Percentiles rank a stretch among this genome's conserved stretches.
Conservation (phyloP, 805 yeast species). For the Kazachstania kunashirensis region DNA sequence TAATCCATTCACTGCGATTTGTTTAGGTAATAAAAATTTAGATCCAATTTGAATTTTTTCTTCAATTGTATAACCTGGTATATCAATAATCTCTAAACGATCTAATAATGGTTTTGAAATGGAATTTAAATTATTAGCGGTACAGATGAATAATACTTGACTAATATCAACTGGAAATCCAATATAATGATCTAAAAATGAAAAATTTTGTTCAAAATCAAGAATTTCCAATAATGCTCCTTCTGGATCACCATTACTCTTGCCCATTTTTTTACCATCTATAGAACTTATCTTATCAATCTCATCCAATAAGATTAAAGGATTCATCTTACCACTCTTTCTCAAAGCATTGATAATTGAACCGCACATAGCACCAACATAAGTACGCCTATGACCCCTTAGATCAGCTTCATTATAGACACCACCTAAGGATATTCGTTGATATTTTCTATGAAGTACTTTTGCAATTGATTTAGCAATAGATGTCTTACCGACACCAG, state of each 20-base stretch:
- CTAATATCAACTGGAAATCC: slow-evolving; percentile 92
- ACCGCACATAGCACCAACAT: slow-evolving; percentile 96
- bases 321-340: slow-evolving; percentile 83
- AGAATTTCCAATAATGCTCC: slow-evolving; percentile 88
- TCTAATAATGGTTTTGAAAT: slow-evolving; percentile 91
- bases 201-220: slow-evolving; percentile 91
- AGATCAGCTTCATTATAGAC: slow-evolving; percentile 91
- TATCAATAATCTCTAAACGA: slow-evolving; percentile 94
- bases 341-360: slow-evolving; percentile 84
- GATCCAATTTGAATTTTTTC: slow-evolving; percentile 89
- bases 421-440: slow-evolving; percentile 96
- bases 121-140: slow-evolving; percentile 81
- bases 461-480: slow-evolving; percentile 92
- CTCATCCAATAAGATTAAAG: slow-evolving; percentile 91
- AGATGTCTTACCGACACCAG: slow-evolving; percentile 98
- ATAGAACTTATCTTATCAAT: slow-evolving; percentile 71
- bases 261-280: slow-evolving; percentile 36
- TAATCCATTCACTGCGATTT: slow-evolving; percentile 73
- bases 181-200: slow-evolving; percentile 85
- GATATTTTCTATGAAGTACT: slow-evolving; percentile 76
- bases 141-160: slow-evolving; percentile 88
- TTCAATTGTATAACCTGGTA: slow-evolving; percentile 87
- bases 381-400: slow-evolving; percentile 96
- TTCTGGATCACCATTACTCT: slow-evolving; percentile 77
- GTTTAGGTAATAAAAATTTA: slow-evolving; percentile 75